Evolutionary conservation across 2,329 filamentous ascomycete genomes (phyloP).

Genomic region (Clonostachys solani): DNA sequence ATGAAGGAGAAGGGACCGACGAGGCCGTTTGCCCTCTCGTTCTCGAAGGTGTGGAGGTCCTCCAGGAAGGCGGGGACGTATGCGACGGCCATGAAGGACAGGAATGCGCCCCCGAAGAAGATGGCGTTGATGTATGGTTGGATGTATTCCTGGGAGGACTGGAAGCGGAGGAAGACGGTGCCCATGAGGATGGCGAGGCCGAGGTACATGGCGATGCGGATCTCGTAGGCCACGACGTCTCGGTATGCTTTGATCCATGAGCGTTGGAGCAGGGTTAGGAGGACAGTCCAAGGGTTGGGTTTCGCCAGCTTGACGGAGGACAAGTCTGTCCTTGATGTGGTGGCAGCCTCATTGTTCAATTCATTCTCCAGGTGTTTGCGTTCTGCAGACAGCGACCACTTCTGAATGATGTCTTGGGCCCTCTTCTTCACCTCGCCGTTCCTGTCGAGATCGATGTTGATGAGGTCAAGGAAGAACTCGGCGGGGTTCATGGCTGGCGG

Average conservation of each 20-base stretch:
- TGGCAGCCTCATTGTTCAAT: slow-evolving; percentile 7
- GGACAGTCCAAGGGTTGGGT: slow-evolving; percentile 44
- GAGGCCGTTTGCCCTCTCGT: slow-evolving; percentile 78
- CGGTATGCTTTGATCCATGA: slow-evolving; percentile 81
- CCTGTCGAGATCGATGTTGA: slow-evolving; percentile 70
- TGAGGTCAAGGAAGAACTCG: slow-evolving; percentile 73
- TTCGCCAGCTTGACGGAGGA: slow-evolving; percentile 15
- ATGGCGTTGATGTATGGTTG: slow-evolving; percentile 81
- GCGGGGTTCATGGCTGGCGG: slow-evolving; percentile 73
- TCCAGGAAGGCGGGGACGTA: slow-evolving; percentile 84
- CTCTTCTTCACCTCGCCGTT: slow-evolving; percentile 38
- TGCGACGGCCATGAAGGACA: slow-evolving; percentile 79
- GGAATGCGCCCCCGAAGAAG: slow-evolving; percentile 70
- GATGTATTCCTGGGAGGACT: slow-evolving; percentile 66
- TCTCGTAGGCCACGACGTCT: slow-evolving; percentile 79
- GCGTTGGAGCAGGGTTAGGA: slow-evolving; percentile 67
- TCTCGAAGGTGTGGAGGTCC: slow-evolving; percentile 66
- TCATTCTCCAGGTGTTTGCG: slow-evolving; percentile 6
- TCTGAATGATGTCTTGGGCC: slow-evolving; percentile 14
- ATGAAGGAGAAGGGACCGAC: slow-evolving; percentile 72
- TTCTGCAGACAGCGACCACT: slow-evolving; percentile 17
- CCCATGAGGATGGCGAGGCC: slow-evolving; percentile 82
- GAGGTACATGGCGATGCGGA: slow-evolving; percentile 75
- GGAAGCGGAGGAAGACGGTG: slow-evolving; percentile 76
- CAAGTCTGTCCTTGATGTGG: background rate